Evolutionary conservation across 805 yeast species (phyloP), one percentile per base, ranked within the genome.

Genomic region (Priceomyces castillae): DNA sequence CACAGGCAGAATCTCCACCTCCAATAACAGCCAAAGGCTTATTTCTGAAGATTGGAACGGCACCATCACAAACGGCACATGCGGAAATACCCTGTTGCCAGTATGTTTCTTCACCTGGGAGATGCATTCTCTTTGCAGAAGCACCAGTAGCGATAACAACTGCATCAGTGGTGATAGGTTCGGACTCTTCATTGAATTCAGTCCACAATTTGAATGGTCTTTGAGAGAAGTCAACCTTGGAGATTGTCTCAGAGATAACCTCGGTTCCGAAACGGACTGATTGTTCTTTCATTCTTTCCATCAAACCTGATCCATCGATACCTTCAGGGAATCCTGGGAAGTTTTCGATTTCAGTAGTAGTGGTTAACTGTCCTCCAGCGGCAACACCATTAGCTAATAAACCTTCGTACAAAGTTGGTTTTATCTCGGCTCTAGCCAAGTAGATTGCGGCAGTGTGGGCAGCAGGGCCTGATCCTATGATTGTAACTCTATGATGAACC

Each of bases 11-110:
- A 71, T 94, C 99, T 67, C 99, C 99, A 54, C 99, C 99, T 47
- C 99, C 99, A 54, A 94, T 76, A 45, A 94, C 99, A 19, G 97
- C 98, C 64, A 94, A 80, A 31, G 99, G 98, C 71, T 90, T 86
- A 77, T 94, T 86, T 78, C 98, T 87, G 77, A 94, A 94, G 57
- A 94, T 90, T 57, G 99, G 99, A 39, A 94, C 95, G 26, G 99
- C 99, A 70, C 99, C 99, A 65, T 94, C 99, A 74, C 99, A 94
- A 49, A 94, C 99, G 33, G 99, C 99, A 77, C 99, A 94, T 14
- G 99, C 99, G 55, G 96, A 87, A 54, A 94, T 94, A 68, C 99
- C 99, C 66, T 85, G 86, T 76, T 94, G 99, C 99, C 99, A 94
- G 80, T 94, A 94, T 28, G 79, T 78, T 54, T 94, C 98, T 74